Conservation (phyloP, 371 early-diverging fungal species). For the Mortierella sp. region DNA sequence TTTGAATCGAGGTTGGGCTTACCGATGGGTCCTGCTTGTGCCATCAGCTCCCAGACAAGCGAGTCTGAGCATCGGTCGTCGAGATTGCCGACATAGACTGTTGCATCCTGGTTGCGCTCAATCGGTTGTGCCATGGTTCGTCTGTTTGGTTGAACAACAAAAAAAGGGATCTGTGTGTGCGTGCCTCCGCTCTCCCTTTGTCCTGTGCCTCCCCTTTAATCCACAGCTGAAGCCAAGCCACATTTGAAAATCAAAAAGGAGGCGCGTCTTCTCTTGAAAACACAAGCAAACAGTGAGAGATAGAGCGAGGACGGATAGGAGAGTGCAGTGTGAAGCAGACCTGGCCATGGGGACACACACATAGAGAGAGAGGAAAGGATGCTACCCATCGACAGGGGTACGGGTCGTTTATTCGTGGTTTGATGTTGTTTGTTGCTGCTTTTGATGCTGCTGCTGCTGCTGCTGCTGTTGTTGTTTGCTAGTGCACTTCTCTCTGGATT, state of each 20-base stretch:
- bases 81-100: constrained; percentile 97
- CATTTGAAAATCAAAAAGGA: neutral
- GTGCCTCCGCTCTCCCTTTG: neutral
- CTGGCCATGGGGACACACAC: neutral
- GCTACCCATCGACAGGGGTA: neutral
- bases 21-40: constrained; percentile 98
- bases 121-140: constrained; percentile 55
- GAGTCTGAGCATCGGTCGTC: constrained; percentile 96
- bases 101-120: constrained; percentile 95
- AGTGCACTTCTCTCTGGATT: neutral
- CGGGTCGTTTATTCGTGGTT: neutral
- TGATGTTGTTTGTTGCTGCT: neutral
- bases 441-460: neutral
- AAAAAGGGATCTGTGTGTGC: neutral
- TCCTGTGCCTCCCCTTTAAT: neutral
- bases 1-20: constrained; percentile 26
- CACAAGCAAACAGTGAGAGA: neutral
- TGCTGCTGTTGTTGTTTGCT: neutral
- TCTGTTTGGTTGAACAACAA: constrained; percentile 2
- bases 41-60: constrained; percentile 97
- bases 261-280: neutral
- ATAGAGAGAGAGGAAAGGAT: neutral
- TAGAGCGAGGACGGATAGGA: neutral
- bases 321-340: neutral
- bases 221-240: neutral